Conservation (phyloP, 2,329 filamentous ascomycete species). For the Pseudogymnoascus sp. region DNA sequence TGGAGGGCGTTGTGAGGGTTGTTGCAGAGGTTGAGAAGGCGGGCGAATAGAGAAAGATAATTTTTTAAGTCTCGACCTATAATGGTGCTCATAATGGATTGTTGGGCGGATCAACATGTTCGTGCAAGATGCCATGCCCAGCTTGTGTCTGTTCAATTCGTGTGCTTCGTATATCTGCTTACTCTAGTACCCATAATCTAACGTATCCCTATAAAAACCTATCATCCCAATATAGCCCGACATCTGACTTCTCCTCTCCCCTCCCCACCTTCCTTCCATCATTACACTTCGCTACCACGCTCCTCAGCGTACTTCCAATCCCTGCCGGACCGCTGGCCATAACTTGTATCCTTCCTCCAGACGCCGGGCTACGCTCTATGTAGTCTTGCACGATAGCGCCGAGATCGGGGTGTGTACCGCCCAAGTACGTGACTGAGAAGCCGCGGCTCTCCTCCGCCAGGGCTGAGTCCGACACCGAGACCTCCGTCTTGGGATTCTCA, state of each 20-base stretch:
- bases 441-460: constrained; percentile 8
- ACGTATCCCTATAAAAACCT: constrained; percentile 25
- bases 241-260: constrained; percentile 48
- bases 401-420: constrained; percentile 38
- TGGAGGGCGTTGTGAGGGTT: constrained; percentile 26
- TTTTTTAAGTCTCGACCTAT: not conserved
- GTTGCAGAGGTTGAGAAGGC: constrained; percentile 17
- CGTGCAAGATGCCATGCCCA: not conserved
- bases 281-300: constrained; percentile 46
- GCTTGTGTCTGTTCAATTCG: not conserved
- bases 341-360: constrained; percentile 43
- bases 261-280: constrained; percentile 47
- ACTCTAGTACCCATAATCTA: not conserved
- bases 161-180: not conserved
- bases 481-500: constrained; percentile 19
- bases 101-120: not conserved
- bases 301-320: constrained; percentile 51
- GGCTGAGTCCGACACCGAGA: constrained; percentile 11
- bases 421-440: constrained; percentile 2
- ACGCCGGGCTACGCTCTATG: constrained; percentile 35
- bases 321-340: constrained; percentile 52
- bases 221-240: constrained; percentile 52
- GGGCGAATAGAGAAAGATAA: not conserved
- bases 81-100: not conserved
- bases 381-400: constrained; percentile 40